Percentiles rank a stretch among this genome's conserved stretches.
phyloP scores from a whole-genome alignment of 2,329 filamentous ascomycete genomes.

The Sporothrix luriei region DNA sequence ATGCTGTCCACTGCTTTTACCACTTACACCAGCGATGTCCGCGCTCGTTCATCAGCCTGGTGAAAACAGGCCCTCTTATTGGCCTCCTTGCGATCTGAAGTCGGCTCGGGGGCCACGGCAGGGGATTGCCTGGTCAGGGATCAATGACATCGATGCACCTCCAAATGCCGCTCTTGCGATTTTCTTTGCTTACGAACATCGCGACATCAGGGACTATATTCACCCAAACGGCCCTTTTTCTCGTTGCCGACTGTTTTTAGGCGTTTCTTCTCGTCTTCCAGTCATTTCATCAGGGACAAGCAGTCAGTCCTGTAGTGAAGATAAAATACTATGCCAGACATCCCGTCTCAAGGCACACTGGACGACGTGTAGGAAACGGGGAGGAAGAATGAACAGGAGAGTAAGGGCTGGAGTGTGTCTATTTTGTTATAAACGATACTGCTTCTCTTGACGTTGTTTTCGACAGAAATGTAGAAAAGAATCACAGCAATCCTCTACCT shows the following conservation, averaged over 20 bases:
- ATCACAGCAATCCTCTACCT: no score
- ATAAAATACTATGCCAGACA: neutral
- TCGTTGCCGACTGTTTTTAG: neutral
- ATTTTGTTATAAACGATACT: neutral
- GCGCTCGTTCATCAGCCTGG: conserved; percentile 13
- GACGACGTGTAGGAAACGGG: neutral
- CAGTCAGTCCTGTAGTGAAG: neutral
- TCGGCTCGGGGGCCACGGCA: neutral
- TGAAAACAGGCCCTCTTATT: neutral
- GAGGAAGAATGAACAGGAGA: neutral
- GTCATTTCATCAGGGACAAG: neutral
- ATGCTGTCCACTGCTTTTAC: conserved; percentile 8
- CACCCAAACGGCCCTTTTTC: neutral
- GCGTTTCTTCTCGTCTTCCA: neutral
- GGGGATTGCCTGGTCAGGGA: neutral
- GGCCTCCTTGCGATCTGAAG: neutral
- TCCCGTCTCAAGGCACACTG: neutral
- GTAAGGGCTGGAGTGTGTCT: neutral
- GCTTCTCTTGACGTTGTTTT: neutral
- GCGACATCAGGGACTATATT: conserved; percentile 5
- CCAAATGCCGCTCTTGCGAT: neutral
- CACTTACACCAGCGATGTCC: neutral
- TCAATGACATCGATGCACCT: neutral
- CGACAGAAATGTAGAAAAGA: neutral
- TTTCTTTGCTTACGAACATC: conserved; percentile 17